A percentile compares a stretch with the other conserved stretches of the same genome.
These are phyloP conservation scores for Toxicodendron radicans DNA, from an alignment of 345 rosid genomes.

Conservation along the genomic window DNA sequence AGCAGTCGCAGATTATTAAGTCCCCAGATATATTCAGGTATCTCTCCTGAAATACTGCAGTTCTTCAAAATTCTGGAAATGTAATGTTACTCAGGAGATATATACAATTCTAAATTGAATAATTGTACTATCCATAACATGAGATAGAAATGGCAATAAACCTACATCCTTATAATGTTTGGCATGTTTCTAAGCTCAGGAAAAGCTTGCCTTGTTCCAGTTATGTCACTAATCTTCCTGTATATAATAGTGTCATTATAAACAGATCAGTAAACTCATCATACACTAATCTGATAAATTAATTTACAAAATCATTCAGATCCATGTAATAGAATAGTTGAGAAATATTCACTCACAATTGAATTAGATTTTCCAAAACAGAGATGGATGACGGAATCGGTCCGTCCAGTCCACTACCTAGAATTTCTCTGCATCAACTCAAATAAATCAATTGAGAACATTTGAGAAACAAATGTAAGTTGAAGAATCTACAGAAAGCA, in stretches of 20 bases:
- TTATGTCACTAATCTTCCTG: slow-evolving; percentile 36
- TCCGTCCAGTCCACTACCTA: slow-evolving; percentile 37
- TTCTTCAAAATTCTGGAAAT: slow-evolving; percentile 26
- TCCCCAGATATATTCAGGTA: slow-evolving; percentile 27
- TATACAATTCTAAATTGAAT: not conserved
- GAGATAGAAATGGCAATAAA: not conserved
- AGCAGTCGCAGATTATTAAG: slow-evolving; percentile 8
- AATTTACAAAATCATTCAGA: not conserved
- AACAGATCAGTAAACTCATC: not conserved
- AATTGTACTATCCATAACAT: not conserved
- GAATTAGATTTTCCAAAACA: slow-evolving; percentile 16
- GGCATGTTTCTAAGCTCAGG: slow-evolving; percentile 24
- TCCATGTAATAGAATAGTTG: not conserved
- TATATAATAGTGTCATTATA: not conserved
- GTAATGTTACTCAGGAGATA: not conserved
- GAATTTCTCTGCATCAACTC: slow-evolving; percentile 35
- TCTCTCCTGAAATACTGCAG: slow-evolving; percentile 23
- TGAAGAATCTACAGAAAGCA: slow-evolving; percentile 1
- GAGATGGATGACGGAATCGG: slow-evolving; percentile 41
- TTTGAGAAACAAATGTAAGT: not conserved
- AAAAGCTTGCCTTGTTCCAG: slow-evolving; percentile 26
- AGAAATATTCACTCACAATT: slow-evolving; percentile 24
- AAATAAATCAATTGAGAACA: slow-evolving; percentile 5
- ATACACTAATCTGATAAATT: not conserved
- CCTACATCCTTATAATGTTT: slow-evolving; percentile 24